phyloP scores from a whole-genome alignment of 2,329 filamentous ascomycete genomes.

The Phialophora macrospora region DNA sequence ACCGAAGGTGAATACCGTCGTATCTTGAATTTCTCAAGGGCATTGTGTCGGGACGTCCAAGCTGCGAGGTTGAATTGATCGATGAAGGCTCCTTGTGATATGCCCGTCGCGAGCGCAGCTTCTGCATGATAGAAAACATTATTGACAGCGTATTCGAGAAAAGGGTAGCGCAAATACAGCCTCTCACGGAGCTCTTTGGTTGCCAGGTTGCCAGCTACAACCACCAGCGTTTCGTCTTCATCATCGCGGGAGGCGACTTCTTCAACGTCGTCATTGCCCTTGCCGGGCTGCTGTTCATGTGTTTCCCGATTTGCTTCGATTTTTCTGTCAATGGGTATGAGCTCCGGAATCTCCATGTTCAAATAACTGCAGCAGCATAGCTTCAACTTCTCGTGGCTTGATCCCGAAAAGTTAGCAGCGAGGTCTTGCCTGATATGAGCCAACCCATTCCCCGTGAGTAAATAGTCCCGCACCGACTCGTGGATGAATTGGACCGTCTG shows the following conservation, averaged over 20 bases:
- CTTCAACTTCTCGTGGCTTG: constrained; percentile 53
- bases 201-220: background rate
- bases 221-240: background rate
- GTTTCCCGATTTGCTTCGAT: background rate
- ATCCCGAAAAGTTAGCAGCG: constrained; percentile 42
- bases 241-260: background rate
- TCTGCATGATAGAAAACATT: constrained; percentile 43
- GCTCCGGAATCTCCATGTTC: constrained; percentile 31
- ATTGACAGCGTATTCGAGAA: constrained; percentile 47
- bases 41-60: constrained; percentile 45
- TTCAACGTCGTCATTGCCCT: background rate
- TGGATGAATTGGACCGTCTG: constrained; percentile 55
- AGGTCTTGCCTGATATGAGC: constrained; percentile 42
- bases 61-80: constrained; percentile 37
- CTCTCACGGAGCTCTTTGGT: constrained; percentile 30
- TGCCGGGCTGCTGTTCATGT: background rate
- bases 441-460: constrained; percentile 47
- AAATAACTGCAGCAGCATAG: constrained; percentile 53
- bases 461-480: constrained; percentile 49
- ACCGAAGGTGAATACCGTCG: constrained; percentile 40
- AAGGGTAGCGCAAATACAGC: constrained; percentile 45
- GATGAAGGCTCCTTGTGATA: constrained; percentile 38
- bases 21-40: constrained; percentile 43
- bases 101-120: constrained; percentile 22
- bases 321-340: background rate